Conservation (phyloP, 2,329 filamentous ascomycete genomes). For the Leptographium radiaticola region DNA sequence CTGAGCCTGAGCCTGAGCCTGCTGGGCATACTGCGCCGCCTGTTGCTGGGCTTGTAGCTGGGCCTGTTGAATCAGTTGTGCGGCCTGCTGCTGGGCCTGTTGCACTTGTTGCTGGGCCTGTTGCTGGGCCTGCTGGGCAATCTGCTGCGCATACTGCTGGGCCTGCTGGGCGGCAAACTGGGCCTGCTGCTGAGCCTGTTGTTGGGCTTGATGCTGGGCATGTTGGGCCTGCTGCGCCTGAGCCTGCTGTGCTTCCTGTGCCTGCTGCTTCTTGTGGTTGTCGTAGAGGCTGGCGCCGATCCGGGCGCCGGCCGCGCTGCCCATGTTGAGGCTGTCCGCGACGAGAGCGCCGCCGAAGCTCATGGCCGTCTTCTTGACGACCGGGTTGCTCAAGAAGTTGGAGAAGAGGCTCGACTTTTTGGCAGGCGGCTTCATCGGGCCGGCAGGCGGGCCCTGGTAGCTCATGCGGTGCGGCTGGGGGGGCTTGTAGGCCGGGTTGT, state of each 20-base stretch:
- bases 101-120: not conserved
- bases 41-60: not conserved
- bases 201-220: not conserved
- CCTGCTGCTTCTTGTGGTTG: conserved; percentile 5
- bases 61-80: not conserved
- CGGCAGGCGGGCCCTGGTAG: not conserved
- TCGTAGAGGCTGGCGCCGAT: conserved; percentile 4
- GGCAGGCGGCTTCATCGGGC: not conserved
- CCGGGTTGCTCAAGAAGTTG: conserved; percentile 10
- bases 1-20: not conserved
- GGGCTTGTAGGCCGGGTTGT: too few relatives aligned
- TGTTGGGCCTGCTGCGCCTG: not conserved
- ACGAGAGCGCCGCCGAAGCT: conserved; percentile 8
- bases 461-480: not conserved
- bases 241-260: not conserved
- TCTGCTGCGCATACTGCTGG: not conserved
- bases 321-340: conserved; percentile 5
- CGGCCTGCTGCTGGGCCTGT: not conserved
- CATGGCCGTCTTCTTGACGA: conserved; percentile 8
- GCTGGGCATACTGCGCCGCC: not conserved
- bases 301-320: conserved; percentile 3
- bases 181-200: not conserved
- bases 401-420: conserved; percentile 4
- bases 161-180: too few relatives aligned
- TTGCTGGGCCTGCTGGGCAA: not conserved